phyloP scores from a whole-genome alignment of 2,329 filamentous ascomycete genomes.

The Rosellinia necatrix region DNA sequence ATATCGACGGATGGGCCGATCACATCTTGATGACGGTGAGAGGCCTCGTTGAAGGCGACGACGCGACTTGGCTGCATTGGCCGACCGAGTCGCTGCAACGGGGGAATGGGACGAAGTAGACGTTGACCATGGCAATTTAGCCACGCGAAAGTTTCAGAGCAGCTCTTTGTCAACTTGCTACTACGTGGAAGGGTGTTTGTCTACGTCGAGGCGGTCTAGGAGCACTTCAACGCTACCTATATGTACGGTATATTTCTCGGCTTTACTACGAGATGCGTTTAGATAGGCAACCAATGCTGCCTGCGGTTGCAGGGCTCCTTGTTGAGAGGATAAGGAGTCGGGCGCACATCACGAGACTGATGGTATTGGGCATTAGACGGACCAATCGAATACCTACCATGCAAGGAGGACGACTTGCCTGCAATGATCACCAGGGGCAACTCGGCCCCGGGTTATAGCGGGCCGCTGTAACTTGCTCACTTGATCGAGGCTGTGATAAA shows the following conservation, averaged over 20 bases:
- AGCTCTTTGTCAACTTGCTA: too few relatives aligned
- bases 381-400: too few relatives aligned
- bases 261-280: background rate
- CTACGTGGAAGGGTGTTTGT: background rate
- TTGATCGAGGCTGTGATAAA: background rate
- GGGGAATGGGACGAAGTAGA: too few relatives aligned
- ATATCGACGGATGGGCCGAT: slow-evolving; percentile 3
- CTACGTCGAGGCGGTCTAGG: background rate
- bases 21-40: background rate
- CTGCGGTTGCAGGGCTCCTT: too few relatives aligned
- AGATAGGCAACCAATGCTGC: background rate
- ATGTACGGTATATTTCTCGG: too few relatives aligned
- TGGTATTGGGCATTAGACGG: background rate
- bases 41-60: background rate
- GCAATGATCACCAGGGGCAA: too few relatives aligned
- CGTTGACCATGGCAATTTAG: too few relatives aligned
- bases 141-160: too few relatives aligned
- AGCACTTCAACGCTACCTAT: too few relatives aligned
- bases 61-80: background rate
- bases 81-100: background rate
- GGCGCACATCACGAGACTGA: background rate
- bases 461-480: background rate
- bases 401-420: too few relatives aligned
- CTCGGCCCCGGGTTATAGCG: too few relatives aligned
- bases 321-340: background rate